A percentile compares a stretch with the other conserved stretches of the same genome.
phyloP scores from a whole-genome alignment of 2,329 filamentous ascomycete species.

The Microthyrium microscopicum region DNA sequence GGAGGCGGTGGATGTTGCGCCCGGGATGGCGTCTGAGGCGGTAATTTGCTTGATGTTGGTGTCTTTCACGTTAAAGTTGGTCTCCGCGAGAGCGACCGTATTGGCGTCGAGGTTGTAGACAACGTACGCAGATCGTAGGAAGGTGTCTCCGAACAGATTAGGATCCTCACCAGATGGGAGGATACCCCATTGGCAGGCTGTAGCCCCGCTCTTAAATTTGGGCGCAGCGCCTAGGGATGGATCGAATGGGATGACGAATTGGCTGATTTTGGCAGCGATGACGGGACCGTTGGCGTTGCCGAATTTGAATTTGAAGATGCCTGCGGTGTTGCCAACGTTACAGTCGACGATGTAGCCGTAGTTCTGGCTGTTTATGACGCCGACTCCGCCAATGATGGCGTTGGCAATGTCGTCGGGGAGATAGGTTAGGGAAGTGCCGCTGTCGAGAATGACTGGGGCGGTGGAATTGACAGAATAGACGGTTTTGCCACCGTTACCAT shows the following conservation, averaged over 20 bases:
- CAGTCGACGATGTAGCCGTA: conserved; percentile 36
- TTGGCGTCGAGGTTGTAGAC: conserved; percentile 46
- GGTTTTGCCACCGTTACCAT: conserved; percentile 26
- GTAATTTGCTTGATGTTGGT: conserved; percentile 38
- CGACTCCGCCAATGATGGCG: conserved; percentile 23
- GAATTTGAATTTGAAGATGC: conserved; percentile 41
- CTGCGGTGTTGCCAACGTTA: conserved; percentile 27
- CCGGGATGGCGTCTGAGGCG: conserved; percentile 32
- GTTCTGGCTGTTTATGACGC: conserved; percentile 23
- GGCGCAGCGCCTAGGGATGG: conserved; percentile 2
- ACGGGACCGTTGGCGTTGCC: conserved; percentile 20
- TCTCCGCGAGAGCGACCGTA: conserved; percentile 43
- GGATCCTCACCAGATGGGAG: conserved; percentile 30
- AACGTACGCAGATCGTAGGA: conserved; percentile 45
- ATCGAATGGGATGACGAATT: conserved; percentile 8
- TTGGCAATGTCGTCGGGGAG: conserved; percentile 44
- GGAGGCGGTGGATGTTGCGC: conserved; percentile 23
- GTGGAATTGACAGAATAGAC: conserved; percentile 20
- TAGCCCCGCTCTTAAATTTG: conserved; percentile 3
- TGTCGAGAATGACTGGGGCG: conserved; percentile 50
- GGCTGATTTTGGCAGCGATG: conserved; percentile 6
- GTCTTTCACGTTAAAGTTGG: conserved; percentile 39
- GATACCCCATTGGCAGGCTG: conserved; percentile 25
- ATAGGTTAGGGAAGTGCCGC: conserved; percentile 55
- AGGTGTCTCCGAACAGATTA: conserved; percentile 43